phyloP scores from a whole-genome alignment of 2,329 filamentous ascomycete genomes.

The Paradendryphiella salina region DNA sequence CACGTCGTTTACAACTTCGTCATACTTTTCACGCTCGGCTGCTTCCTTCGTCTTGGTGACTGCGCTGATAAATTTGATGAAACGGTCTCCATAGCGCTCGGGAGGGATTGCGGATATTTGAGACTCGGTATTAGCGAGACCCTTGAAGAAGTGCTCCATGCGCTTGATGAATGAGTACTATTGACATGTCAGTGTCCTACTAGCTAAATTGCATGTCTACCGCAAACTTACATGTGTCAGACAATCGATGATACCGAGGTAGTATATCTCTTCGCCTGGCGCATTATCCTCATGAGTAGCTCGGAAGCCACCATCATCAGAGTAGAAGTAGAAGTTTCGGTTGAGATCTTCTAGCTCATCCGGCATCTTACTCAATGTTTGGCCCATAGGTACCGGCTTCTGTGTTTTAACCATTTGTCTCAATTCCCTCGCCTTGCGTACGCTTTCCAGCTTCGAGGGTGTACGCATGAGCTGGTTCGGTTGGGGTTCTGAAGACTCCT shows the following conservation, averaged over 20 bases:
- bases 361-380: constrained; percentile 82
- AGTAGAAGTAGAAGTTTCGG: constrained; percentile 82
- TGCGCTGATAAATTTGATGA: constrained; percentile 86
- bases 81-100: constrained; percentile 88
- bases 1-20: constrained; percentile 38
- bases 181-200: constrained; percentile 28
- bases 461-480: constrained; percentile 79
- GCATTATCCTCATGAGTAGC: constrained; percentile 89
- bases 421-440: constrained; percentile 86
- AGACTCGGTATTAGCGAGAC: constrained; percentile 76
- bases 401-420: constrained; percentile 91
- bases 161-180: constrained; percentile 95
- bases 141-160: constrained; percentile 96
- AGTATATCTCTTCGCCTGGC: constrained; percentile 91
- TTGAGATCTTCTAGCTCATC: constrained; percentile 72
- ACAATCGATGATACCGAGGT: constrained; percentile 97
- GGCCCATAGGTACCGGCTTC: constrained; percentile 88
- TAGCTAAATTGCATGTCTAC: neutral
- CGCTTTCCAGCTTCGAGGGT: constrained; percentile 89
- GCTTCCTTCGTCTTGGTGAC: constrained; percentile 91
- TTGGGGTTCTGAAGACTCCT: constrained; percentile 52
- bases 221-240: constrained; percentile 78
- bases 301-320: constrained; percentile 88
- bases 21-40: constrained; percentile 61
- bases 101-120: constrained; percentile 94